Conservation (phyloP, 441 rosid species). For the Croton laevigatus region DNA sequence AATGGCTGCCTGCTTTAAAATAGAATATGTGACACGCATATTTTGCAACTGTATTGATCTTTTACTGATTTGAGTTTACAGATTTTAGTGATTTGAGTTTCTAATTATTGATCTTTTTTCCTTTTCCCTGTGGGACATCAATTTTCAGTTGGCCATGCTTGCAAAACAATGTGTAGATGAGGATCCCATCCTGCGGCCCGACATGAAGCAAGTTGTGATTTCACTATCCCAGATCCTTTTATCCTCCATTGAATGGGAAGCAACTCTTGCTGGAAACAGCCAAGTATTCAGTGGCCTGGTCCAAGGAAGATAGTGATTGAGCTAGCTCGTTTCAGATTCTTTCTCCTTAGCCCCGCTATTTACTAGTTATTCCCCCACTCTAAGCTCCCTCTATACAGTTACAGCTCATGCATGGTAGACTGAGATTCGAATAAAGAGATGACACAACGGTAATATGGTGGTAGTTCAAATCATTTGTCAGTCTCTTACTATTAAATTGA, state of each 20-base stretch:
- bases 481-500: neutral
- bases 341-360: neutral
- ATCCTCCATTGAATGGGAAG: conserved; percentile 97
- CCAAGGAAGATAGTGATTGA: conserved; percentile 68
- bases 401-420: conserved; percentile 16
- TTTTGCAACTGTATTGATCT: neutral
- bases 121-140: conserved; percentile 5
- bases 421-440: conserved; percentile 12
- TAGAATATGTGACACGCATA: neutral
- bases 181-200: conserved; percentile 86
- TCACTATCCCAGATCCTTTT: conserved; percentile 83
- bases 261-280: conserved; percentile 95
- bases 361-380: neutral
- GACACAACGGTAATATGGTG: conserved; percentile 2
- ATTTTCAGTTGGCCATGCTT: conserved; percentile 66
- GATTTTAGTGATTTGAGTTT: neutral
- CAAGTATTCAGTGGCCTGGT: conserved; percentile 97
- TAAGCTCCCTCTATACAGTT: conserved; percentile 4
- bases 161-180: conserved; percentile 94
- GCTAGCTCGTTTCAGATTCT: neutral
- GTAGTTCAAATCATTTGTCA: neutral
- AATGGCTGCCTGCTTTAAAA: neutral
- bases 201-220: conserved; percentile 95
- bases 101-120: neutral
- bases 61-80: conserved; percentile 1